Conservation (phyloP, 495 filamentous ascomycete genomes). For the Podospora tetraspora region DNA sequence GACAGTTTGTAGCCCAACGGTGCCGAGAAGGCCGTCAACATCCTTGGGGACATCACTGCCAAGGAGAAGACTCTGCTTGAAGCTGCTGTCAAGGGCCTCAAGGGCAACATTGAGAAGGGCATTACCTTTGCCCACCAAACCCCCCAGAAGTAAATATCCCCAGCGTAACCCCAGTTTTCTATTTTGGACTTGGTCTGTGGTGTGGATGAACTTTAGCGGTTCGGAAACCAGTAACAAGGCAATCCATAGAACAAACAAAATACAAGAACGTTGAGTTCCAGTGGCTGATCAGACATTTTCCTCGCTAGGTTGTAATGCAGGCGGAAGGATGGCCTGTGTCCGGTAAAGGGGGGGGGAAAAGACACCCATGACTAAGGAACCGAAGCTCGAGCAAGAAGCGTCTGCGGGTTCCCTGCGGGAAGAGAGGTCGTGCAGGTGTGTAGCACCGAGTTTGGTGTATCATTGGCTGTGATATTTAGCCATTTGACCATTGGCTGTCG, state of each 20-base stretch:
- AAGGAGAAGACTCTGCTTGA: constrained; percentile 84
- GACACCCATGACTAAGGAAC: neutral
- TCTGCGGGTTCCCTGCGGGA: neutral
- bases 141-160: constrained; percentile 36
- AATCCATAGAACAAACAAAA: constrained; percentile 29
- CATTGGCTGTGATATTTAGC: neutral
- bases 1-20: constrained; percentile 61
- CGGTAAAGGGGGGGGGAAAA: neutral
- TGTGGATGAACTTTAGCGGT: constrained; percentile 3
- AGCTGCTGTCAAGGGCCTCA: constrained; percentile 64
- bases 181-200: neutral
- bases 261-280: constrained; percentile 17
- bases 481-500: neutral
- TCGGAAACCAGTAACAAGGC: constrained; percentile 12
- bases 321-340: neutral
- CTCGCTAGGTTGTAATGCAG: constrained; percentile 33
- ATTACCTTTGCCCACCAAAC: constrained; percentile 82
- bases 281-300: constrained; percentile 32
- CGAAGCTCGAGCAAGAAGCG: neutral
- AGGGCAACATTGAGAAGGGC: constrained; percentile 91
- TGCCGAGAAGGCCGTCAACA: constrained; percentile 74
- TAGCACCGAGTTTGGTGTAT: neutral
- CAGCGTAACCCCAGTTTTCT: constrained; percentile 2
- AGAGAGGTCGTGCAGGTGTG: neutral
- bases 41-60: constrained; percentile 64